Percentiles rank a stretch among this genome's conserved stretches.
These are phyloP conservation scores for Astrocystis sublimbata DNA, from an alignment of 495 filamentous ascomycete species.

Conservation along the genomic window DNA sequence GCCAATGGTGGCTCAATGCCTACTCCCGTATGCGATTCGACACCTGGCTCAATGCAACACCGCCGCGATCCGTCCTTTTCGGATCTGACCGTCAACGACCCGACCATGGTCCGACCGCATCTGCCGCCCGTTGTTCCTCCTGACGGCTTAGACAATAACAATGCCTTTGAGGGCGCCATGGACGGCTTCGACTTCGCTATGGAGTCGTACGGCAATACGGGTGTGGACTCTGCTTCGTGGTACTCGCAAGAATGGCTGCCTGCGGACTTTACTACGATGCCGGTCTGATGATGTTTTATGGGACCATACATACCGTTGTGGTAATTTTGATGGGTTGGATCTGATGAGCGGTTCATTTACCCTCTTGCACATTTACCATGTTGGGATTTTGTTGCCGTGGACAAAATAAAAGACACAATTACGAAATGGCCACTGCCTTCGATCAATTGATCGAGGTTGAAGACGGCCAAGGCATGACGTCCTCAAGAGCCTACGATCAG, in stretches of 20 bases:
- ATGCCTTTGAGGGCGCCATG: slow-evolving; percentile 40
- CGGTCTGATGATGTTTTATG: slow-evolving; percentile 24
- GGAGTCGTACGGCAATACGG: slow-evolving; percentile 36
- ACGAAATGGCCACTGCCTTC: too few relatives aligned
- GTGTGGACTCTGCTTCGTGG: slow-evolving; percentile 31
- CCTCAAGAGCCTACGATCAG: too few relatives aligned
- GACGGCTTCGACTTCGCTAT: slow-evolving; percentile 37
- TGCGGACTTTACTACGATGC: slow-evolving; percentile 30
- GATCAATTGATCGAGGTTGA: too few relatives aligned
- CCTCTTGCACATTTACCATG: too few relatives aligned
- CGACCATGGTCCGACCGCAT: slow-evolving; percentile 25
- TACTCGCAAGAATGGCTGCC: slow-evolving; percentile 37
- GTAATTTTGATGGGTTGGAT: too few relatives aligned
- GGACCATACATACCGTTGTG: too few relatives aligned
- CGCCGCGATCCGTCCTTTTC: slow-evolving; percentile 25
- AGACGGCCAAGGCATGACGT: too few relatives aligned
- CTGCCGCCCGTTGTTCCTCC: slow-evolving; percentile 28
- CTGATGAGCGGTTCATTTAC: too few relatives aligned
- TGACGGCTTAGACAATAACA: slow-evolving; percentile 34
- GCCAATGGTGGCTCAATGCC: slow-evolving; percentile 21
- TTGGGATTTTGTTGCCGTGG: too few relatives aligned
- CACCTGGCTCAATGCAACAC: slow-evolving; percentile 22
- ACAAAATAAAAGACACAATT: too few relatives aligned
- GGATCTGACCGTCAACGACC: slow-evolving; percentile 26
- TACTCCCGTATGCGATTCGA: slow-evolving; percentile 26